Base-by-base conservation (phyloP, 768 basidiomycete genomes). In the Mycena capillaripes region DNA sequence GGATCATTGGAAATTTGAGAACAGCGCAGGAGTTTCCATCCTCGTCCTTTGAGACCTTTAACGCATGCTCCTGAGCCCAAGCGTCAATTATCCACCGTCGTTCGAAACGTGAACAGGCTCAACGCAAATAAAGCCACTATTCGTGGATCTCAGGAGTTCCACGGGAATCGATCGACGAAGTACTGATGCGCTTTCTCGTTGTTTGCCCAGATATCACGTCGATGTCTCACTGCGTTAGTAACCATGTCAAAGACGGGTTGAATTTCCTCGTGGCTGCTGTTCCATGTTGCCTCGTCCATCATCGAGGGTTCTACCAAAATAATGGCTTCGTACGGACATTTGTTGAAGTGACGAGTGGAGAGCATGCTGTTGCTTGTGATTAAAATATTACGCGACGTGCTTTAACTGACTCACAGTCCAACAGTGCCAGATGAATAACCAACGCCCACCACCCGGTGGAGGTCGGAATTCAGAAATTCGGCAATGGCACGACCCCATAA, bases 91-190 rank as follows among this genome's bases (percentile, higher is more conserved):
- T 14, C 16, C 42, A 36, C 34, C 34, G 34, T 17, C 16, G 7
- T 1, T 11, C 25, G 2, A 27, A 29, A 14, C n/a, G 14, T 12
- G 16, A 25, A 12, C 52, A 17, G 25, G 34, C 76, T 30, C 46
- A 77, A 79, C 34, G 55, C 30, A 65, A 76, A 78, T 21, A 79
- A 34, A 12, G 70, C 71, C 0, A 78, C 56, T n/a, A 76, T 74
- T 8, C 78, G 77, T 14, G 70, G 74, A 70, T 82, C 77, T 75
- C 77, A 81, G 2, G 34, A 42, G 23, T 76, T 76, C 78, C 79
- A 81, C 12, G 79, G 79, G 23, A 42, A 67, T n/a, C 76, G 62
- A 21, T 66, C 55, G 4, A 25, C 34, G 19, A 80, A 73, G 70
- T 74, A 79, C 23, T 56, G 40, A 2, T 27, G 64, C 2, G 81